Evolutionary conservation across 2,329 filamentous ascomycete genomes (phyloP).

Genomic region (Epicoccum sorghinum): DNA sequence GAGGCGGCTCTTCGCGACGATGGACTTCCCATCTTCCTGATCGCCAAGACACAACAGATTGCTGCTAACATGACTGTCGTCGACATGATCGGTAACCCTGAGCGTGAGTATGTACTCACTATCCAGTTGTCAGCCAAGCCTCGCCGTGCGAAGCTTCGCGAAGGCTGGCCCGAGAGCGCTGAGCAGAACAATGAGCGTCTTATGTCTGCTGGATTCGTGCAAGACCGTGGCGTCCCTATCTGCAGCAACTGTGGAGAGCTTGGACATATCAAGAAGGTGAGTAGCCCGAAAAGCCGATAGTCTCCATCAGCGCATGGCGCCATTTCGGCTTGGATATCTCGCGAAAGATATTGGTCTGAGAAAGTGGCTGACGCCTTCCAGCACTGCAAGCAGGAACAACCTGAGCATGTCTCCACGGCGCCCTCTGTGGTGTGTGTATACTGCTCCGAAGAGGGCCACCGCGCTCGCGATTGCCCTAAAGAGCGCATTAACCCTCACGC

Average conservation of each 20-base stretch:
- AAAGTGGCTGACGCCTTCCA: constrained; percentile 31
- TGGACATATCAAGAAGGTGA: constrained; percentile 63
- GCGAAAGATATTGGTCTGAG: no score
- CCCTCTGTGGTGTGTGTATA: constrained; percentile 67
- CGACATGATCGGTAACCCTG: constrained; percentile 61
- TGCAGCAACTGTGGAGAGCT: constrained; percentile 70
- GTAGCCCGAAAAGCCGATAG: not conserved
- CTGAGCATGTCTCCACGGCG: constrained; percentile 52
- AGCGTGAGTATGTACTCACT: constrained; percentile 68
- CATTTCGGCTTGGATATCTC: not conserved
- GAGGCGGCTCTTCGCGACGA: constrained; percentile 59
- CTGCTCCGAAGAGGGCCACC: constrained; percentile 68
- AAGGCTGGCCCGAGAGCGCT: constrained; percentile 63
- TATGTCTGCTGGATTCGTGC: constrained; percentile 68
- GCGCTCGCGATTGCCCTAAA: constrained; percentile 67
- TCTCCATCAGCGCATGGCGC: not conserved
- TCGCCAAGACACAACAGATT: constrained; percentile 56
- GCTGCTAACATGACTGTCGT: constrained; percentile 56
- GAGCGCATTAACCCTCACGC: constrained; percentile 66
- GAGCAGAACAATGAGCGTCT: constrained; percentile 70
- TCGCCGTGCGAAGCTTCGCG: constrained; percentile 57
- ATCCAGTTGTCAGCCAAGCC: constrained; percentile 67
- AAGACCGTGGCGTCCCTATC: constrained; percentile 63
- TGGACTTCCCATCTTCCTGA: constrained; percentile 56
- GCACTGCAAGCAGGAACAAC: constrained; percentile 64